These are phyloP conservation scores for Cynanchum wilfordii DNA, from an alignment of 257 asterid genomes.

Conservation along the genomic window DNA sequence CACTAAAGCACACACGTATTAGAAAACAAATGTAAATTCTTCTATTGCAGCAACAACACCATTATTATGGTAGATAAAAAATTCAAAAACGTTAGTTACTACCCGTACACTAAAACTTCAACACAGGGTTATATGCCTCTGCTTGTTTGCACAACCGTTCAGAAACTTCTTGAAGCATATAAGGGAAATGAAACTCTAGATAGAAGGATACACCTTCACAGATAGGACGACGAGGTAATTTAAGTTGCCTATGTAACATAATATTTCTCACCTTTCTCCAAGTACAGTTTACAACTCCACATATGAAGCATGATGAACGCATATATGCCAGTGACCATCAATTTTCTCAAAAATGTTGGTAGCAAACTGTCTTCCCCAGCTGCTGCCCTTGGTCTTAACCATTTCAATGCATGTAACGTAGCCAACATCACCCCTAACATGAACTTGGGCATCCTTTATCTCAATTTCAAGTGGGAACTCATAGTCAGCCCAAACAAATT, in stretches of 20 bases:
- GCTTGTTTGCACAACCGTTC: not conserved
- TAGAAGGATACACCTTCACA: not conserved
- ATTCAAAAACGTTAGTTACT: not conserved
- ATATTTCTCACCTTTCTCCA: not conserved
- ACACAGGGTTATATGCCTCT: not conserved
- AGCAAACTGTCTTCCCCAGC: conserved; percentile 94
- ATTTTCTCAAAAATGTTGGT: conserved; percentile 82
- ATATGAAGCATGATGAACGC: conserved; percentile 85
- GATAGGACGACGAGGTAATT: not conserved
- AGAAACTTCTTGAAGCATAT: not conserved
- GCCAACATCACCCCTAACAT: conserved; percentile 65
- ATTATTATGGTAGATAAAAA: too few species aligned
- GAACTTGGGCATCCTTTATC: conserved; percentile 77
- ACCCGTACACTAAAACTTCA: not conserved
- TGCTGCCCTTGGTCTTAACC: conserved; percentile 84
- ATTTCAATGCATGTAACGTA: conserved; percentile 84
- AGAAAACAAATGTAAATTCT: not conserved
- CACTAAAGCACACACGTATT: not conserved
- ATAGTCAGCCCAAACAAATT: conserved; percentile 94
- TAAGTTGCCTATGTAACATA: not conserved
- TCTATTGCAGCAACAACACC: not conserved
- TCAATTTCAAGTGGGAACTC: conserved; percentile 86
- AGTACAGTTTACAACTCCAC: conserved; percentile 50
- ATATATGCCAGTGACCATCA: conserved; percentile 77
- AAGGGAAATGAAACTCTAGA: too few species aligned